Evolutionary conservation across 768 basidiomycete species (phyloP), one percentile per base, ranked within the genome.

Genomic region (Suillus spraguei): DNA sequence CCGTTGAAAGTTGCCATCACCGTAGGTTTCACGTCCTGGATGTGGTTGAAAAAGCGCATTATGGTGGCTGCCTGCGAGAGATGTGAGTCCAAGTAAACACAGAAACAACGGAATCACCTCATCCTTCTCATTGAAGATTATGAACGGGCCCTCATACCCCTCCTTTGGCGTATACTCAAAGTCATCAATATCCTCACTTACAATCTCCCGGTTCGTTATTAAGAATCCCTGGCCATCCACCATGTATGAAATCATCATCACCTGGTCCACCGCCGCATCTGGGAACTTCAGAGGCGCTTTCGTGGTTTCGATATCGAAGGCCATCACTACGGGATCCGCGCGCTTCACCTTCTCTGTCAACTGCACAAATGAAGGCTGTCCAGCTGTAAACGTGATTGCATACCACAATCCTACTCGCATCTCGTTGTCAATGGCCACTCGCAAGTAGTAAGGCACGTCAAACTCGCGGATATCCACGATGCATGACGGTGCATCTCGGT

Each of bases 201-300:
- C 94, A 59, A 99, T 98, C 67, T 99, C 97, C 49, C 97, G 85
- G 70, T 99, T 99, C 24, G 95, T 97, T 76, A 99, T 98, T 65
- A 99, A 85, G 72, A 92, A 99, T 0, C 97, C 97, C 75, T 96
- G 94, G 0, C 95, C 97, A 73, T 99, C 97, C 20, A 99, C 82
- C 96, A 99, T 99, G 78, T 99, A 99, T 50, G 97, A 99, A 66
- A 99, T 99, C 97, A 99, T 99, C 97, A 99, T 99, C 70, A 99
- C 95, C 74, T 98, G 96, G 79, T 99, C 97, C 32, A 94, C 89
- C 8, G 87, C 85, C 68, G 95, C 91, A 79, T 99, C 97, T 1
- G 97, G 97, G 72, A 99, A 99, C 77, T 99, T 99, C 70, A 99
- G 87, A n/a, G 97, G 97, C n/a, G 94, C 91, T 78, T 99, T 99